A percentile compares a stretch with the other conserved stretches of the same genome.
Evolutionary conservation across 2,329 filamentous ascomycete genomes (phyloP).

Genomic region (Scedosporium boydii): DNA sequence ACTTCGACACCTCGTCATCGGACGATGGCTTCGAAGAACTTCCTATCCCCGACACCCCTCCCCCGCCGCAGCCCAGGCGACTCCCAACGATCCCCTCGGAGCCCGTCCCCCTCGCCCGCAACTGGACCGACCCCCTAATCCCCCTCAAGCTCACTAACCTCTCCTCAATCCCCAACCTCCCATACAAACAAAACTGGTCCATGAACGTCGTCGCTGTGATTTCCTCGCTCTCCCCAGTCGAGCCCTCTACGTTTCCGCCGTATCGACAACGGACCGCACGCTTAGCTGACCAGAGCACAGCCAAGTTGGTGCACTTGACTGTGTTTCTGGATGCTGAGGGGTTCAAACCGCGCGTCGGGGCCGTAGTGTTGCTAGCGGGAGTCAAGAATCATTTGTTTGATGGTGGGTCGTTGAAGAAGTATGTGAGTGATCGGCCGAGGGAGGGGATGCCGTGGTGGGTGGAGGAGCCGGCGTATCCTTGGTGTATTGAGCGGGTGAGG

Average conservation of each 20-base stretch:
- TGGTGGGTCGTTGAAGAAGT: conserved; percentile 34
- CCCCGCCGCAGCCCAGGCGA: conserved; percentile 3
- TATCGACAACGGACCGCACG: conserved; percentile 42
- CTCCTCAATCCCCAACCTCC: conserved; percentile 38
- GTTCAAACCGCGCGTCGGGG: conserved; percentile 37
- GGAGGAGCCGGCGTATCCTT: conserved; percentile 34
- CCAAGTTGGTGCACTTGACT: conserved; percentile 42
- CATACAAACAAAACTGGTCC: conserved; percentile 49
- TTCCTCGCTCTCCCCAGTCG: conserved; percentile 33
- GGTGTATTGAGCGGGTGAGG: conserved; percentile 34
- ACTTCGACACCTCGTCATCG: neutral
- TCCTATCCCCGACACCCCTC: conserved; percentile 2
- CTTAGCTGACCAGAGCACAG: conserved; percentile 39
- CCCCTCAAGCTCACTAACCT: conserved; percentile 44
- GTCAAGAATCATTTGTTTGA: conserved; percentile 51
- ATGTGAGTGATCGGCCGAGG: conserved; percentile 26
- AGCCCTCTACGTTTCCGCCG: conserved; percentile 38
- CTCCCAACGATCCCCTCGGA: neutral
- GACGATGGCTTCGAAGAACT: conserved; percentile 22
- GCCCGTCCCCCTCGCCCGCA: conserved; percentile 27
- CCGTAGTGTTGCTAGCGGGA: conserved; percentile 39
- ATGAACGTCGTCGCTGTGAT: conserved; percentile 46
- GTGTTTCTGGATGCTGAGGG: conserved; percentile 43
- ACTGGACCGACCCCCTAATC: conserved; percentile 28
- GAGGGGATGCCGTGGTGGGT: conserved; percentile 40